Percentiles rank a stretch among this genome's conserved stretches.
phyloP scores from a whole-genome alignment of 257 asterid species.

The Solanum sitiens region DNA sequence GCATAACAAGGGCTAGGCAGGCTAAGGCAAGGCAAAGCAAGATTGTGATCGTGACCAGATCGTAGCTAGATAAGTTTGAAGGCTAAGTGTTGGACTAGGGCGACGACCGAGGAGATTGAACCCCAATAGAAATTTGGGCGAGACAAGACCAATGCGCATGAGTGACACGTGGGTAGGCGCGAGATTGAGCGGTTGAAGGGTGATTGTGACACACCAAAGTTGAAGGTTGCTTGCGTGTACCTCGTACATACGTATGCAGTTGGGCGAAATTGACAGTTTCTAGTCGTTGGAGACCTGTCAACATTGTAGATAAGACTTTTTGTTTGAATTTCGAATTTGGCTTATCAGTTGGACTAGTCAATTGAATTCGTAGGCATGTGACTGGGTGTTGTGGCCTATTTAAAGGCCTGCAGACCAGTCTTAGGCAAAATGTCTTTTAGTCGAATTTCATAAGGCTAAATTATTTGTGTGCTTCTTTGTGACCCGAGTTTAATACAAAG shows the following conservation, averaged over 20 bases:
- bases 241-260: background rate
- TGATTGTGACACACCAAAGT: background rate
- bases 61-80: background rate
- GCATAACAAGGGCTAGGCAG: no score
- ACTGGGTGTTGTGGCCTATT: background rate
- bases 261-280: background rate
- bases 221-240: background rate
- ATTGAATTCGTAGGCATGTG: background rate
- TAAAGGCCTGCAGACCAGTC: background rate
- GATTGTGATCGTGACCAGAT: background rate
- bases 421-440: no score
- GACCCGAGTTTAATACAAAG: no score
- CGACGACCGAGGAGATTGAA: background rate
- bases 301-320: no score
- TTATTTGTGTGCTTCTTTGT: no score
- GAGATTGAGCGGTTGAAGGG: background rate
- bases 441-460: background rate
- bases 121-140: background rate
- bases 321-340: no score
- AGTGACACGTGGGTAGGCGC: background rate
- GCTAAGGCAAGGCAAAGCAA: no score
- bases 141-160: background rate
- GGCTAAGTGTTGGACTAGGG: background rate
- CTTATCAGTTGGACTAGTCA: background rate
- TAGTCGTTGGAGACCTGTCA: background rate